phyloP scores from a whole-genome alignment of 2,329 filamentous ascomycete species.

The Penicillium sp. region DNA sequence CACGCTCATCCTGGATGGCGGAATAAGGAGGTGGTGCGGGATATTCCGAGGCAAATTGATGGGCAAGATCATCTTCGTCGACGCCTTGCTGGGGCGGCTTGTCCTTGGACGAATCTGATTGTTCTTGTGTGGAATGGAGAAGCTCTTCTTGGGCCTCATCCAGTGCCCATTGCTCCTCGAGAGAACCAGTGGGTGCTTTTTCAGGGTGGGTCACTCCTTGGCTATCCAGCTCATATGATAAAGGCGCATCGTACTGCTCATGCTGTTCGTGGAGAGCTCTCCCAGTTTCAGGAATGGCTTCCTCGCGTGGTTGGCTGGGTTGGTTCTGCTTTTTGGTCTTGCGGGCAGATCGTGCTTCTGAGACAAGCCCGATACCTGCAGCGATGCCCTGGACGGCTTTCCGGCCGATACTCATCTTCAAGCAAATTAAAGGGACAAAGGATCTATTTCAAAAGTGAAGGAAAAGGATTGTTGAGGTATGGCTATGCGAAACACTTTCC shows the following conservation, averaged over 20 bases:
- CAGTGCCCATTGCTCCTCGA: slow-evolving; percentile 28
- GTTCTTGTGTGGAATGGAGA: not conserved
- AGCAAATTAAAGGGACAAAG: not conserved
- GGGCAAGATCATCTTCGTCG: slow-evolving; percentile 15
- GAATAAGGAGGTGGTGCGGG: slow-evolving; percentile 15
- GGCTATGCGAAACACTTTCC: too few species aligned
- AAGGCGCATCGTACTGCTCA: not conserved
- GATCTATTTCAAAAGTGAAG: not conserved
- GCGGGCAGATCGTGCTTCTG: slow-evolving; percentile 24
- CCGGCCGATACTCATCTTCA: not conserved
- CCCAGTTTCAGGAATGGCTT: not conserved
- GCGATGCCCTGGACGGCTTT: slow-evolving; percentile 25
- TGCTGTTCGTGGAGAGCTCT: not conserved
- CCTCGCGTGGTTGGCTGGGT: not conserved
- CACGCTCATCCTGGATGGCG: not conserved
- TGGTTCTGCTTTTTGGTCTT: slow-evolving; percentile 19
- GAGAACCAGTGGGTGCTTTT: not conserved
- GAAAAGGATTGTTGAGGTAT: not conserved
- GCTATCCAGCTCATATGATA: not conserved
- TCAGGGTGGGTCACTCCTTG: not conserved
- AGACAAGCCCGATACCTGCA: slow-evolving; percentile 31
- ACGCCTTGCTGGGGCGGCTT: not conserved
- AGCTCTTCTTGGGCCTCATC: slow-evolving; percentile 31
- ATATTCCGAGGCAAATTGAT: slow-evolving; percentile 18
- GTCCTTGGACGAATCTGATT: not conserved